Evolutionary conservation across 768 basidiomycete genomes (phyloP), one percentile per base, ranked within the genome.

Genomic region (Boletus patriciae): DNA sequence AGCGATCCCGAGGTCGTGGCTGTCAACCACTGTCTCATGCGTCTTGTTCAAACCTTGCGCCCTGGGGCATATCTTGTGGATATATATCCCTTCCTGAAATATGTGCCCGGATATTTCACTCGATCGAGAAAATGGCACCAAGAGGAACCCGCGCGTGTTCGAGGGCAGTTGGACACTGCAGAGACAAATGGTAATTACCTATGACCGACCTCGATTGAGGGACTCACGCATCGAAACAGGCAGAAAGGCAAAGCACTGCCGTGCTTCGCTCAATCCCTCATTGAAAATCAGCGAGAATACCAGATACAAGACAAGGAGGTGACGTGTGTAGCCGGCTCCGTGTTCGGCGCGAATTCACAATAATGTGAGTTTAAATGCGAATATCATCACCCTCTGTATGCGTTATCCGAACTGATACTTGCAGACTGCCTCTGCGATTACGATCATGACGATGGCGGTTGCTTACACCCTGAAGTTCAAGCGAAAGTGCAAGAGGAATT

Each of bases 261-360:
- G 3, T 59, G 55, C 34, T 50, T 59, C 15, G 58, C 58, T 18
- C 46, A 34, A 12, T 46, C 46, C 19, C 21, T 59, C 5, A 13
- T 59, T 0, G 55, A 59, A 7, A 31, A 46, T 25, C 48, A 57
- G 21, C 16, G 16, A 21, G 25, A 50, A 19, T 46, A 50, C 25
- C 31, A 29, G 12, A 6, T 59, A 29, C 2, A 29, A 2, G 58
- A 46, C 15, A 31, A 50, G 6, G 46, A 59, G 2, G 36, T 58
- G 11, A 55, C 48, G 6, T 59, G 58, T 18, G 18, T 59, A 0
- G 36, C 40, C 11, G 58, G 58, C 25, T 25, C 38, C 19, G 46
- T 59, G 58, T 59, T 58, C 33, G 55, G 55, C 5, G 58, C 55
- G 2, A 55, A 48, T n/a, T 33, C 58, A 41, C n/a, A 54, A 59